Percentiles rank a stretch among this genome's conserved stretches.
phyloP scores from a whole-genome alignment of 2,329 filamentous ascomycete genomes.

The Huntiella omanensis region DNA sequence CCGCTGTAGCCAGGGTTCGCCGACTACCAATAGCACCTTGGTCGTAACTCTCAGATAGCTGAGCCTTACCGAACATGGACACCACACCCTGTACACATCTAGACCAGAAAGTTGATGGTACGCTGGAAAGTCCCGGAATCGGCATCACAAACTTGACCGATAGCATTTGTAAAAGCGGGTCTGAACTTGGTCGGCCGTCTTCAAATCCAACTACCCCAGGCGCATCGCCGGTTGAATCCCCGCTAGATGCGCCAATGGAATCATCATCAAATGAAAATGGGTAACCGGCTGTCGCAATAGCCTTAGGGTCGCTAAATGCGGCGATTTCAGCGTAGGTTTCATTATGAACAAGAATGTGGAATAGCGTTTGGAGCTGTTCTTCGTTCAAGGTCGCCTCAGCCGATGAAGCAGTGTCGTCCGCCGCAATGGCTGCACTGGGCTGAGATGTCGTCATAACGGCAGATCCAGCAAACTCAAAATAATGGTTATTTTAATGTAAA shows the following conservation, averaged over 20 bases:
- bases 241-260: conserved; percentile 2
- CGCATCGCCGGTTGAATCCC: neutral
- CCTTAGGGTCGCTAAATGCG: conserved; percentile 45
- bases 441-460: neutral
- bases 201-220: conserved; percentile 13
- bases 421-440: neutral
- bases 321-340: conserved; percentile 51
- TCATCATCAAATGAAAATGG: conserved; percentile 33
- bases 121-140: conserved; percentile 45
- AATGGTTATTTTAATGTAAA: neutral
- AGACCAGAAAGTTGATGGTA: conserved; percentile 47
- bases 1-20: conserved; percentile 56
- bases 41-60: conserved; percentile 66
- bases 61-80: conserved; percentile 42
- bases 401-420: neutral
- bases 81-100: conserved; percentile 41
- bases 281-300: conserved; percentile 49
- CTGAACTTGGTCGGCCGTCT: conserved; percentile 8
- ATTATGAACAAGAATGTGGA: conserved; percentile 40
- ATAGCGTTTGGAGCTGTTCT: conserved; percentile 32
- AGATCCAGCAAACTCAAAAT: neutral
- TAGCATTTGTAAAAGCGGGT: conserved; percentile 48
- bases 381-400: conserved; percentile 12
- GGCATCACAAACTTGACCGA: conserved; percentile 36
- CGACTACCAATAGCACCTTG: conserved; percentile 56